These are phyloP conservation scores for Crinitomyces ghanaensis DNA, from an alignment of 805 yeast species.

Conservation along the genomic window DNA sequence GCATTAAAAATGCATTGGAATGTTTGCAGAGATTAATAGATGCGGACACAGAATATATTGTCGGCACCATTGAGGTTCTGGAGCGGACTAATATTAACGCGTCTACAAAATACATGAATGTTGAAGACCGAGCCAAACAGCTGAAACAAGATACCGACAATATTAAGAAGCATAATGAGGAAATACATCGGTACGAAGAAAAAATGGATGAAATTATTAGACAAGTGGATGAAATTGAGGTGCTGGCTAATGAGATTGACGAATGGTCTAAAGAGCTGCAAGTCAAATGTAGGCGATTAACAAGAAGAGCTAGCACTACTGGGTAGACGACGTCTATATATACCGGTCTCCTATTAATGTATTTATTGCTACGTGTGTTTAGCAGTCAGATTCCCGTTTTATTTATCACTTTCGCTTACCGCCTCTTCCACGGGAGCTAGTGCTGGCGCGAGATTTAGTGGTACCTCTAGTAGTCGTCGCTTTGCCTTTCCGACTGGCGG, in stretches of 20 bases:
- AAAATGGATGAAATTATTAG: constrained; percentile 15
- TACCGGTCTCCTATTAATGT: neutral
- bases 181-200: constrained; percentile 10
- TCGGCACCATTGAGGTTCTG: constrained; percentile 14
- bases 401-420: neutral
- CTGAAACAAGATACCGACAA: constrained; percentile 12
- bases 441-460: constrained; percentile 9
- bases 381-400: neutral
- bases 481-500: constrained; percentile 15
- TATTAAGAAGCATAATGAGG: constrained; percentile 8
- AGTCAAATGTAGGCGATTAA: constrained; percentile 25
- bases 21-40: constrained; percentile 15
- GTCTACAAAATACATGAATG: constrained; percentile 14
- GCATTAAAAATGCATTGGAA: constrained; percentile 11
- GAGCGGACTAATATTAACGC: constrained; percentile 18
- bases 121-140: constrained; percentile 14
- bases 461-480: constrained; percentile 13
- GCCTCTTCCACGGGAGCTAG: neutral
- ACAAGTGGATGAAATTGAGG: constrained; percentile 28
- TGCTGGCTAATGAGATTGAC: constrained; percentile 45
- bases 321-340: neutral
- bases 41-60: constrained; percentile 16
- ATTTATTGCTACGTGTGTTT: neutral
- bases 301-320: neutral
- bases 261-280: constrained; percentile 49